These are phyloP conservation scores for Sideroxylon spinosum DNA, from an alignment of 179 eudicot species.

Conservation along the genomic window DNA sequence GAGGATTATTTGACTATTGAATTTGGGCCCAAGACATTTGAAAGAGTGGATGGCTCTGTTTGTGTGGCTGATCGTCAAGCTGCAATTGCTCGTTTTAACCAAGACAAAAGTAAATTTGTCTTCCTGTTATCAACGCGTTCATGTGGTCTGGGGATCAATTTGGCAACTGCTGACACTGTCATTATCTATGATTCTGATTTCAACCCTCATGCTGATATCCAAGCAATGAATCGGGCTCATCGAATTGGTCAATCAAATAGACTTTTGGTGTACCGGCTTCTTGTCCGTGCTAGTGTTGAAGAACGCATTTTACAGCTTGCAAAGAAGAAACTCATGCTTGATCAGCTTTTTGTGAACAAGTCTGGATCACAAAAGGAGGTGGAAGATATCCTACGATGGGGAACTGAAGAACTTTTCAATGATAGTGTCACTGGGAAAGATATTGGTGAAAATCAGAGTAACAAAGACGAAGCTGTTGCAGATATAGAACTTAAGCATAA, in stretches of 20 bases:
- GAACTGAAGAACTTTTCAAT: constrained; percentile 91
- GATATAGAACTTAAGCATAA: constrained; percentile 62
- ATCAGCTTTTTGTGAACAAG: constrained; percentile 94
- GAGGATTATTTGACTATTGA: constrained; percentile 90
- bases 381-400: constrained; percentile 96
- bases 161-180: constrained; percentile 98
- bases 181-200: constrained; percentile 97
- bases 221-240: constrained; percentile 99
- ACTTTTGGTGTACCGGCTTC: constrained; percentile 91
- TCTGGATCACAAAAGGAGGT: constrained; percentile 95
- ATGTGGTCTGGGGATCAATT: constrained; percentile 97
- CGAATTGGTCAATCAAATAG: constrained; percentile 96
- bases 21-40: constrained; percentile 85
- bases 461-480: constrained; percentile 50
- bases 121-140: constrained; percentile 90
- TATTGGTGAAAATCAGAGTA: constrained; percentile 38
- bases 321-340: constrained; percentile 93
- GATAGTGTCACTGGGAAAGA: constrained; percentile 50
- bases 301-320: constrained; percentile 98
- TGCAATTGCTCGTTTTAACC: constrained; percentile 93
- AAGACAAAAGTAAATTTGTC: constrained; percentile 90
- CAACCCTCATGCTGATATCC: constrained; percentile 98
- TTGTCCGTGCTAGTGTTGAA: constrained; percentile 99
- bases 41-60: constrained; percentile 99
- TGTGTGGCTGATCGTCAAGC: constrained; percentile 87